Evolutionary conservation across 495 filamentous ascomycete species (phyloP).

Genomic region (Penicillium malachiteum): DNA sequence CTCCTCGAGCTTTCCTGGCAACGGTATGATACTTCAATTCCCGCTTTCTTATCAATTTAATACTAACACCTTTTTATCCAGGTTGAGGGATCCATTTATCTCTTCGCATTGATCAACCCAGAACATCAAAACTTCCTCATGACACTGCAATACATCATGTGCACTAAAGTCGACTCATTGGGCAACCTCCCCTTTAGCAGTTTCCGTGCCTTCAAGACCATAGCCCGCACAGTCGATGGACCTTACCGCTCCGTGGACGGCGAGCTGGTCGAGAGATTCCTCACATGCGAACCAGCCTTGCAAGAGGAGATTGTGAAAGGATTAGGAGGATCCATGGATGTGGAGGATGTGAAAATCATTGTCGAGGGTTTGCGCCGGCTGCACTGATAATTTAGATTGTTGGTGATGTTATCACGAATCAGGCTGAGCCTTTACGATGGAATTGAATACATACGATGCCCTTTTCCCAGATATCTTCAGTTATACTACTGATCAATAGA

Average conservation of each 20-base stretch:
- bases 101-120: slow-evolving; percentile 74
- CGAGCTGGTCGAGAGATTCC: slow-evolving; percentile 82
- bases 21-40: slow-evolving; percentile 60
- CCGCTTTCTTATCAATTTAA: not conserved
- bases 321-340: slow-evolving; percentile 52
- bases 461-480: not conserved
- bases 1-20: slow-evolving; percentile 82
- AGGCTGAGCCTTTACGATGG: not conserved
- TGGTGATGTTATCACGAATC: not conserved
- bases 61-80: slow-evolving; percentile 27
- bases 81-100: slow-evolving; percentile 89
- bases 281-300: slow-evolving; percentile 61
- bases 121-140: slow-evolving; percentile 76
- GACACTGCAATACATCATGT: slow-evolving; percentile 71
- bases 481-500: too few species aligned
- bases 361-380: slow-evolving; percentile 73
- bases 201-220: slow-evolving; percentile 76
- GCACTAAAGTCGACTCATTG: slow-evolving; percentile 60
- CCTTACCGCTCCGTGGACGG: slow-evolving; percentile 91
- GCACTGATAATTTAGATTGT: slow-evolving; percentile 45
- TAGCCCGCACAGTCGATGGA: slow-evolving; percentile 66
- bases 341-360: slow-evolving; percentile 69
- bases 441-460: not conserved
- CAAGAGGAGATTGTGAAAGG: slow-evolving; percentile 64
- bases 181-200: slow-evolving; percentile 71